Evolutionary conservation across 2,329 filamentous ascomycete species (phyloP).

Genomic region (Venturia pyrina): DNA sequence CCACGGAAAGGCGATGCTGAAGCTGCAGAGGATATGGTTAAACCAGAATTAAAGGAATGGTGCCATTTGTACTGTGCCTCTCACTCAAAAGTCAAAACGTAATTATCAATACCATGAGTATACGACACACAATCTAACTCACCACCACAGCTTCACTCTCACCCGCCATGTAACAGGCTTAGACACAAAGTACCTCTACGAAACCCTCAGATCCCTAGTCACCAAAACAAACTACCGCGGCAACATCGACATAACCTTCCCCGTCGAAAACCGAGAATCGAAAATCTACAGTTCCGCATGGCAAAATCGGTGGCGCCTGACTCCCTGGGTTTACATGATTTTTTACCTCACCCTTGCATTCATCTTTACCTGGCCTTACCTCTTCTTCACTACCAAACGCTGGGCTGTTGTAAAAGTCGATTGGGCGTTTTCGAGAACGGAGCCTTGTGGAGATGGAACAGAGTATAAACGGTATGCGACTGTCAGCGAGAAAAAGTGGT

Average conservation of each 20-base stretch:
- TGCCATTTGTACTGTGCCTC: conserved; percentile 57
- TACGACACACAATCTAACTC: background rate
- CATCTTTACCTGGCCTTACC: conserved; percentile 60
- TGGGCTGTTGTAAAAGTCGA: conserved; percentile 54
- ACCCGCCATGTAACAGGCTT: conserved; percentile 46
- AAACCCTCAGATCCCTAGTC: conserved; percentile 47
- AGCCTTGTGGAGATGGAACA: conserved; percentile 18
- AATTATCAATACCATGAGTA: background rate
- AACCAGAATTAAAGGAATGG: conserved; percentile 47
- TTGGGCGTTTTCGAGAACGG: conserved; percentile 45
- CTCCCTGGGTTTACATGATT: conserved; percentile 51
- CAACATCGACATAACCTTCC: conserved; percentile 48
- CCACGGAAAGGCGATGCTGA: conserved; percentile 30
- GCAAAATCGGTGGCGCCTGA: conserved; percentile 56
- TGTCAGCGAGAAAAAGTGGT: conserved; percentile 46
- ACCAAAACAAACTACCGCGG: conserved; percentile 59
- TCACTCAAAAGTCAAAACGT: conserved; percentile 44
- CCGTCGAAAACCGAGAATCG: conserved; percentile 44
- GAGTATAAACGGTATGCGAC: conserved; percentile 38
- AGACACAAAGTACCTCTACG: conserved; percentile 44
- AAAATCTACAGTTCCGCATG: conserved; percentile 54
- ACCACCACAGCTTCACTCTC: conserved; percentile 27
- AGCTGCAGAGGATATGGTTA: conserved; percentile 27
- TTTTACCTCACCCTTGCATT: conserved; percentile 59
- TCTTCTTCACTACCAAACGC: conserved; percentile 56